Evolutionary conservation across 2,329 filamentous ascomycete species (phyloP).

Genomic region (Chrysosphaeria jannelii): DNA sequence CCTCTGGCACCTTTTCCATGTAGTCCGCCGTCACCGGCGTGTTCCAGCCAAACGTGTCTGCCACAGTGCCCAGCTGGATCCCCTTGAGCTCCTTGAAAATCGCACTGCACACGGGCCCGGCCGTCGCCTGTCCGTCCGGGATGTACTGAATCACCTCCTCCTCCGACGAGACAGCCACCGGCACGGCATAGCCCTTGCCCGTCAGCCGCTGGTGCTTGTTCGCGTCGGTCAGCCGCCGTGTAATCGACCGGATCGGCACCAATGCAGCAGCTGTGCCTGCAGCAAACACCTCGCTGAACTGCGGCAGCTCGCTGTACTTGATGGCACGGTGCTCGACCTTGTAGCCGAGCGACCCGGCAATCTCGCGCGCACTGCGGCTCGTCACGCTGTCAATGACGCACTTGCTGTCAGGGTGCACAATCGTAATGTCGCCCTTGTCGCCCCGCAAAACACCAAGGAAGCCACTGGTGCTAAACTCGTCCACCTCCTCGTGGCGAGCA

Average conservation of each 20-base stretch:
- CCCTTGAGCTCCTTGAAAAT: constrained; percentile 51
- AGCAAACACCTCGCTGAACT: constrained; percentile 51
- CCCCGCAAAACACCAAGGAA: constrained; percentile 49
- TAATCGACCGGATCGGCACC: constrained; percentile 78
- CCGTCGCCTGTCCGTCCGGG: constrained; percentile 25
- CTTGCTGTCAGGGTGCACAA: constrained; percentile 66
- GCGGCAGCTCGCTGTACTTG: constrained; percentile 24
- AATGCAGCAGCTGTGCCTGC: constrained; percentile 76
- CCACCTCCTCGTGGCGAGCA: constrained; percentile 52
- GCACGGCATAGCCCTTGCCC: constrained; percentile 6
- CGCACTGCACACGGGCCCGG: constrained; percentile 41
- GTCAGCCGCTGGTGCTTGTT: constrained; percentile 13
- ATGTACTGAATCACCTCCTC: constrained; percentile 25
- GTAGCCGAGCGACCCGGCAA: constrained; percentile 57
- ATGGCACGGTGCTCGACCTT: constrained; percentile 51
- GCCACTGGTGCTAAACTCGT: constrained; percentile 86
- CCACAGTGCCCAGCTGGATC: constrained; percentile 54
- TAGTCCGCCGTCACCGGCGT: constrained; percentile 16
- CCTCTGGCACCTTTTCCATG: constrained; percentile 12
- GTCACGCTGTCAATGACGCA: constrained; percentile 75
- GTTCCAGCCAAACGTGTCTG: constrained; percentile 53
- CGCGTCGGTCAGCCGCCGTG: constrained; percentile 20
- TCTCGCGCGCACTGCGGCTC: constrained; percentile 43
- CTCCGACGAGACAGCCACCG: constrained; percentile 11
- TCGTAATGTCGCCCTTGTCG: constrained; percentile 21